Base-by-base conservation (phyloP, 2,329 filamentous ascomycete species). In the Graphilbum fragrans region DNA sequence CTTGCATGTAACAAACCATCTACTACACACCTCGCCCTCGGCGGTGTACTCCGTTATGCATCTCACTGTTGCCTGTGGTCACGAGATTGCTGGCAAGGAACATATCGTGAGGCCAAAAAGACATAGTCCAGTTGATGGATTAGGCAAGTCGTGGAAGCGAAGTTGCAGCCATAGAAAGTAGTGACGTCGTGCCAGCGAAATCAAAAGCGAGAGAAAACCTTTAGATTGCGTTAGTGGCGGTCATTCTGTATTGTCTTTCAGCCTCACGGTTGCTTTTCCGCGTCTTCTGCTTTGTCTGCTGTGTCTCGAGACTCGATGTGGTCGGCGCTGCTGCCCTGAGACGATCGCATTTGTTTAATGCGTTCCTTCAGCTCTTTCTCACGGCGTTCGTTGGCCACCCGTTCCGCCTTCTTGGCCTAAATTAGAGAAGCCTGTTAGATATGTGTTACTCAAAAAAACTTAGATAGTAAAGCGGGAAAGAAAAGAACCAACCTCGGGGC, bases 261-360 rank as follows among this genome's bases (percentile, higher is more conserved):
- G 7, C 8, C 25, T 12, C 25, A 27, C 25, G 25, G 8, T 27
- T 27, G 7, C 25, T 27, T 27, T 7, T 27, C 23, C 7, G 23
- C 12, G 7, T 27, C 23, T 12, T 27, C 7, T 7, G 7, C 23
- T 27, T 27, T 14, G 11, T 14, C 12, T 10, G 14, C n/a, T 31
- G 11, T 31, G 29, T 31, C 29, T 31, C 14, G 29, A 14, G 29
- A 5, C 6, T 10, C 29, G n/a, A 9, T 31, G 29, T 58, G 59
- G 53, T 55, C 54, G 50, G 53, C 47, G 42, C 59, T 58, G 50
- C 57, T 61, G n/a, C n/a, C n/a, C 56, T 60, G 67, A 52, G 63
- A 67, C 58, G 60, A 65, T 63, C 67, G 70, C 67, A 70, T 70
- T 63, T 70, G 66, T 59, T 68, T 69, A 49, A 73, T 70, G 55